Conservation (phyloP, 164 flowering plant genomes). For the Stephania cephalantha region DNA sequence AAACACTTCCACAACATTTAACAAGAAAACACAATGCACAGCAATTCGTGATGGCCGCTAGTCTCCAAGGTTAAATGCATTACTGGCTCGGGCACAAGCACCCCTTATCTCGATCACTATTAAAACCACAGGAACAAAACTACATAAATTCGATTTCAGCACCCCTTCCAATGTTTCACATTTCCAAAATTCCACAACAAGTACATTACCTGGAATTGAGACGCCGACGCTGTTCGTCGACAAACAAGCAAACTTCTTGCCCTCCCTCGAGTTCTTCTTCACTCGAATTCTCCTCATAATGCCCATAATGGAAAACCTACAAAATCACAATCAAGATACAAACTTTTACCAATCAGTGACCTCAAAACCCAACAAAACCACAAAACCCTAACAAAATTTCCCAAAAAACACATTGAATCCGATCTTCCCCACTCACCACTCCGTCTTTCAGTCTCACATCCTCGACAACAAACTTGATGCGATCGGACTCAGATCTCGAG, state of each 20-base stretch:
- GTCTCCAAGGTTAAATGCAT: too few species aligned
- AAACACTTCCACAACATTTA: background rate
- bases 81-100: too few species aligned
- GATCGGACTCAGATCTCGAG: conserved; percentile 19
- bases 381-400: background rate
- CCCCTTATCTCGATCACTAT: too few species aligned
- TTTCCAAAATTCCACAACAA: background rate
- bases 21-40: background rate
- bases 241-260: conserved; percentile 41
- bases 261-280: conserved; percentile 34
- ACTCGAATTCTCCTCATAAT: conserved; percentile 38
- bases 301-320: conserved; percentile 75
- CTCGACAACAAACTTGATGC: conserved; percentile 51
- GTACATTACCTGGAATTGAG: conserved; percentile 63
- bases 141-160: too few species aligned
- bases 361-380: background rate
- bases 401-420: background rate
- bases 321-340: background rate
- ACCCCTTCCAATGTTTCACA: too few species aligned
- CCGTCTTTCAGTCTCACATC: conserved; percentile 76
- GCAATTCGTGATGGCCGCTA: background rate
- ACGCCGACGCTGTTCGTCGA: conserved; percentile 53
- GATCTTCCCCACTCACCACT: conserved; percentile 32
- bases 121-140: too few species aligned
- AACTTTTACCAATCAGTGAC: background rate